A percentile compares a stretch with the other conserved stretches of the same genome.
Conservation (phyloP, 2,329 filamentous ascomycete species). For the Lomentospora prolificans region DNA sequence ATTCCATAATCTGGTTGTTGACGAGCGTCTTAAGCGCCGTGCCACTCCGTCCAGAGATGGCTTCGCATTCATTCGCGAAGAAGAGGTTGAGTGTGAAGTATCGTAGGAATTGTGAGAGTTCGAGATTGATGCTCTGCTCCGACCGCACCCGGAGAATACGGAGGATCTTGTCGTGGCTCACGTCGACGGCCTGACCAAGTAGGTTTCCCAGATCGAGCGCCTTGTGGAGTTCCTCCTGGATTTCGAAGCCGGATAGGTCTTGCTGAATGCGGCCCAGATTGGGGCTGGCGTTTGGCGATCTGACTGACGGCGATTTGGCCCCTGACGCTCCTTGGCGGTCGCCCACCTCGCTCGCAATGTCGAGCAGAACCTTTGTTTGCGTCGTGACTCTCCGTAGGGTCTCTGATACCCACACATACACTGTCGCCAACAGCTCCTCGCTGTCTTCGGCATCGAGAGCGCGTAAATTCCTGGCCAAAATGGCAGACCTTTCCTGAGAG, state of each 20-base stretch:
- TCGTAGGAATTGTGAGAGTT: conserved; percentile 61
- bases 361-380: conserved; percentile 88
- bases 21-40: conserved; percentile 68
- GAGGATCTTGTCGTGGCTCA: conserved; percentile 66
- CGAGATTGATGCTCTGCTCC: conserved; percentile 60
- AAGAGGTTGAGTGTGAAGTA: conserved; percentile 76
- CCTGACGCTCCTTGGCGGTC: conserved; percentile 18
- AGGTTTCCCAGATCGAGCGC: conserved; percentile 69
- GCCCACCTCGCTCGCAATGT: conserved; percentile 70
- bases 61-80: conserved; percentile 80
- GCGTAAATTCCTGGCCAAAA: conserved; percentile 78
- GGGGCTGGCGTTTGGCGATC: conserved; percentile 45
- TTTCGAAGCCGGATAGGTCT: conserved; percentile 29
- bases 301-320: conserved; percentile 36
- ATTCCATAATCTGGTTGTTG: conserved; percentile 73
- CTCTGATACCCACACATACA: conserved; percentile 84
- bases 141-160: conserved; percentile 69
- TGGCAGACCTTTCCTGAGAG: conserved; percentile 82
- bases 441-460: conserved; percentile 75
- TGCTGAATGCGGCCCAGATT: conserved; percentile 24
- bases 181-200: conserved; percentile 69
- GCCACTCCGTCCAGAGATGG: conserved; percentile 69
- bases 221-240: conserved; percentile 68
- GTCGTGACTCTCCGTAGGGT: conserved; percentile 75
- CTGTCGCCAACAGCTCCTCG: conserved; percentile 68